Evolutionary conservation across 2,329 filamentous ascomycete species (phyloP).

Genomic region (Davidsoniella eucalypti): DNA sequence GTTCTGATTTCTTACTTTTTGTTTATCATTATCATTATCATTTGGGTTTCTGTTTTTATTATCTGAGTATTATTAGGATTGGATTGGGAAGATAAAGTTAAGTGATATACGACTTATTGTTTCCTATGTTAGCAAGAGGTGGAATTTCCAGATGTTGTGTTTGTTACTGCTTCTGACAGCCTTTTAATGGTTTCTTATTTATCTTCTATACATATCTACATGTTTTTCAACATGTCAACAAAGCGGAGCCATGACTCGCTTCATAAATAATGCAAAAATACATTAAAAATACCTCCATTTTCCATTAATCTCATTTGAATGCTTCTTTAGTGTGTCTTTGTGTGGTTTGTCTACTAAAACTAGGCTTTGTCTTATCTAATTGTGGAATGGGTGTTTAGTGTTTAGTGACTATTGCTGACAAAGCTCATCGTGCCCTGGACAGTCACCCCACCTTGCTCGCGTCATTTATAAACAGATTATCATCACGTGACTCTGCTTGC

Average conservation of each 20-base stretch:
- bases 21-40: not conserved
- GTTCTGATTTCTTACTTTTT: not conserved
- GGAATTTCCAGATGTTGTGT: conserved; percentile 4
- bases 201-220: conserved; percentile 7
- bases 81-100: conserved; percentile 4
- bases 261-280: conserved; percentile 9
- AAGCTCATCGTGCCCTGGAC: too few species aligned
- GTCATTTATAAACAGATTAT: too few species aligned
- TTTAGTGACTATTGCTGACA: not conserved
- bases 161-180: conserved; percentile 1
- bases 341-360: too few species aligned
- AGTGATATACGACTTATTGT: conserved; percentile 13
- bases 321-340: too few species aligned
- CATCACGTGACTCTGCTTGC: not conserved
- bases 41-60: conserved; percentile 2
- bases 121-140: conserved; percentile 10
- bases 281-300: not conserved
- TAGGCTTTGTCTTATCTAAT: too few species aligned
- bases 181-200: not conserved
- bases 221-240: conserved; percentile 10
- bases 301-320: too few species aligned
- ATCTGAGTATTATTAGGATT: not conserved
- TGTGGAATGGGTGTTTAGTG: not conserved
- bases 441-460: too few species aligned
- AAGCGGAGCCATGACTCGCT: not conserved